These are phyloP conservation scores for Leccinum cinnamomeum DNA, from an alignment of 1,284 basidiomycete species.

Conservation along the genomic window DNA sequence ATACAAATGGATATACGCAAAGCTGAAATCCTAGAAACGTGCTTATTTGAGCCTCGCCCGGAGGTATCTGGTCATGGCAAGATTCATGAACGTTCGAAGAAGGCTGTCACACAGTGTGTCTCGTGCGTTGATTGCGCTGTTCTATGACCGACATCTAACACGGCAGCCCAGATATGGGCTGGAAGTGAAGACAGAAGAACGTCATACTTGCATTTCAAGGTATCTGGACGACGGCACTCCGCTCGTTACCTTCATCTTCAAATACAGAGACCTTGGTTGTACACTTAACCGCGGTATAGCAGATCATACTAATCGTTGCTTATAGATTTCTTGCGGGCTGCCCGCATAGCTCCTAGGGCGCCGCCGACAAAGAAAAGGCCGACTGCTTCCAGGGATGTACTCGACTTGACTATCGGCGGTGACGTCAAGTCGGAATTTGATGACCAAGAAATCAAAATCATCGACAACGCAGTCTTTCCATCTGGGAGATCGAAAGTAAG, in stretches of 20 bases:
- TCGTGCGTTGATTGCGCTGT: conserved; percentile 27
- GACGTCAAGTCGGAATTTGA: conserved; percentile 12
- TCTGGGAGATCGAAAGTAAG: conserved; percentile 9
- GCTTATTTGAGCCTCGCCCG: neutral
- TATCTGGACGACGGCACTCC: conserved; percentile 21
- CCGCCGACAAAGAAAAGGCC: conserved; percentile 3
- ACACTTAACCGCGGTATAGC: neutral
- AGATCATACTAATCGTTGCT: neutral
- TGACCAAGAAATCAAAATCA: conserved; percentile 7
- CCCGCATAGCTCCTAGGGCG: conserved; percentile 19
- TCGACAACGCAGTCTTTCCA: neutral
- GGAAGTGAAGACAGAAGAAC: conserved; percentile 10
- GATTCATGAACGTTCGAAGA: conserved; percentile 41
- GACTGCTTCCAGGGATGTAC: conserved; percentile 13
- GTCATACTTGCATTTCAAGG: neutral
- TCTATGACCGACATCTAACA: neutral
- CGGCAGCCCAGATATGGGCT: conserved; percentile 21
- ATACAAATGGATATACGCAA: neutral
- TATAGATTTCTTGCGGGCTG: conserved; percentile 19
- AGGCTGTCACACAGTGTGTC: conserved; percentile 38
- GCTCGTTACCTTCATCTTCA: conserved; percentile 31
- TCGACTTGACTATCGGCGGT: conserved; percentile 24
- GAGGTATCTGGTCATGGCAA: conserved; percentile 18
- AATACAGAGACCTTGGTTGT: conserved; percentile 32
- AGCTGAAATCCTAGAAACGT: neutral